Evolutionary conservation across 1,284 basidiomycete species (phyloP).

Genomic region (Naganishia cerealis): DNA sequence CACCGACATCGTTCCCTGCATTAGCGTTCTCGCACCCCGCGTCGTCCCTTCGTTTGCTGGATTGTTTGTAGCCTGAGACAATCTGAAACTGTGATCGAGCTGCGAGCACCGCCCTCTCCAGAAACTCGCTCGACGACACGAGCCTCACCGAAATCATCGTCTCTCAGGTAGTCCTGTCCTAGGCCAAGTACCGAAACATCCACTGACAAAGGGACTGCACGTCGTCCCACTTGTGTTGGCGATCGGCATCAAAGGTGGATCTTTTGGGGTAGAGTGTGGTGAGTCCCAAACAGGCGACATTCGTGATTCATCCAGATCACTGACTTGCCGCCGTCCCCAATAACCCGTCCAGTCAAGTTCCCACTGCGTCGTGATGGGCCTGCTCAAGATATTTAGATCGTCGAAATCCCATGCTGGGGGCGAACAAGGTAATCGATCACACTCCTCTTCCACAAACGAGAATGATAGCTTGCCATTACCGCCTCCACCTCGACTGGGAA

Average conservation of each 20-base stretch:
- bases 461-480: conserved; percentile 4
- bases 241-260: conserved; percentile 11
- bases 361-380: not conserved
- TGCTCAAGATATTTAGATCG: conserved; percentile 19
- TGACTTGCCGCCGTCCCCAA: not conserved
- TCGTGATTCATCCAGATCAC: not conserved
- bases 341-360: not conserved
- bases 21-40: no score
- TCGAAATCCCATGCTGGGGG: conserved; percentile 10
- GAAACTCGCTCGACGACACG: not conserved
- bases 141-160: not conserved
- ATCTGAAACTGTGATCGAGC: conserved; percentile 5
- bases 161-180: not conserved
- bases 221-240: not conserved
- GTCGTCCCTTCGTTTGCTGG: no score
- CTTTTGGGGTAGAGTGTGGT: not conserved
- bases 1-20: no score
- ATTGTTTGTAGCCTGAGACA: not conserved
- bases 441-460: conserved; percentile 11
- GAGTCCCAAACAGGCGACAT: not conserved
- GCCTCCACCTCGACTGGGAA: conserved; percentile 2
- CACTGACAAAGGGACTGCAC: not conserved
- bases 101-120: not conserved
- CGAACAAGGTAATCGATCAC: conserved; percentile 17
- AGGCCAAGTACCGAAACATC: not conserved